Evolutionary conservation across 2,329 filamentous ascomycete genomes (phyloP).

Genomic region (Nemania sp.): DNA sequence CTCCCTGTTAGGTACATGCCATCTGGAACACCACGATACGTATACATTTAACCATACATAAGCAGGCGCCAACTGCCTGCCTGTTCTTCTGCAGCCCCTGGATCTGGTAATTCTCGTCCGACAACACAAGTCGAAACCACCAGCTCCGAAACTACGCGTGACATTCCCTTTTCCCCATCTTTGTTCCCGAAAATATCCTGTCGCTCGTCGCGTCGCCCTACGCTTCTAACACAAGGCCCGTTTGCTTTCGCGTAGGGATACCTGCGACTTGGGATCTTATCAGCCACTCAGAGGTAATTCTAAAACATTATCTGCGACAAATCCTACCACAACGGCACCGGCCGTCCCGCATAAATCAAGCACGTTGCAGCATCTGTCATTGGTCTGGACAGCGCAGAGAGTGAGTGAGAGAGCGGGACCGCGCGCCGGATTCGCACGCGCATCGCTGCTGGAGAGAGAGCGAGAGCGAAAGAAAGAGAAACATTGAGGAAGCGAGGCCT

Average conservation of each 20-base stretch:
- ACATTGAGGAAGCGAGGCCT: too few relatives aligned
- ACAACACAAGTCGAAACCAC: too few relatives aligned
- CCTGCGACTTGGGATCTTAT: too few relatives aligned
- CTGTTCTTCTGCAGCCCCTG: constrained; percentile 1
- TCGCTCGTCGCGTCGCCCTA: constrained; percentile 2
- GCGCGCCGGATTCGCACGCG: too few relatives aligned
- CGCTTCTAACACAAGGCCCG: too few relatives aligned
- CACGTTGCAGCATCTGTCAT: too few relatives aligned
- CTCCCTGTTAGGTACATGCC: background rate
- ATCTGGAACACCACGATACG: background rate
- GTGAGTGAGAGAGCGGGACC: too few relatives aligned
- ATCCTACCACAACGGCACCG: background rate
- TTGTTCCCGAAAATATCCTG: background rate
- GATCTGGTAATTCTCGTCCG: constrained; percentile 14
- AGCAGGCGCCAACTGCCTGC: background rate
- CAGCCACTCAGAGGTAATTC: constrained; percentile 9
- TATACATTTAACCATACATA: background rate
- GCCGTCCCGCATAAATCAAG: too few relatives aligned
- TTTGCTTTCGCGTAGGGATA: too few relatives aligned
- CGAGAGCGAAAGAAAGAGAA: background rate
- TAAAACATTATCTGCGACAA: too few relatives aligned
- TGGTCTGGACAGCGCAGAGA: background rate
- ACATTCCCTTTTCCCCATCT: too few relatives aligned
- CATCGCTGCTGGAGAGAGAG: background rate
- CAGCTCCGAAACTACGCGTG: too few relatives aligned